Base-by-base conservation (phyloP, 352 stramenopile genomes). In the Phytophthora kernoviae region DNA sequence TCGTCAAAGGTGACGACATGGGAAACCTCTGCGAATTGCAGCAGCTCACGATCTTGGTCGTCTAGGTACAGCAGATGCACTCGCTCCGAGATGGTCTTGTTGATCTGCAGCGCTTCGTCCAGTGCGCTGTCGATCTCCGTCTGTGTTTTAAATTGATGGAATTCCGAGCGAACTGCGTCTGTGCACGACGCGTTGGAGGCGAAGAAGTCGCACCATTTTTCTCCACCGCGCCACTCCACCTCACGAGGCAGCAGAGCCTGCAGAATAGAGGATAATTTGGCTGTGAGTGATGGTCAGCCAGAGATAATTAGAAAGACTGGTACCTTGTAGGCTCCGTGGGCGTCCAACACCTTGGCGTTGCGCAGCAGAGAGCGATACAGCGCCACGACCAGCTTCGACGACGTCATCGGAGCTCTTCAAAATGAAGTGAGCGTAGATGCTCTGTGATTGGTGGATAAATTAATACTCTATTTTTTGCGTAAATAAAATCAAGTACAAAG, bases 341-440 rank as follows among this genome's bases (percentile, higher is more conserved):
- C 45, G 56, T 93, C 83, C 21, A 93, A 68, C 56, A 89, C 79
- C 59, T 77, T 77, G 41, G 77, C 73, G 59, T 83, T 88, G 48
- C 77, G 83, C 42, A 88, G 52, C 22, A 91, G 77, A 51, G 80
- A 88, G 42, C 81, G 79, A 44, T 91, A 91, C 52, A 93, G 73
- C 69, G 78, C 75, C 47, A 88, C 54, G 30, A 82, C 79, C 32
- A 93, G 63, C 67, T 77, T 82, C 5, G 53, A 62, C 2, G 79
- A 87, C 10, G 63, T 61, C 70, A 85, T 84, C 30, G 24, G 24
- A 30, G 10, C 22, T 47, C 34, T 52, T 64, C 43, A 37, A 65
- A 59, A 30, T 66, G 53, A 55, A 53, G 48, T 57, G 33, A 32
- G 11, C 24, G 3, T 30, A 30, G 24, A 30, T 6, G 24, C 24